Evolutionary conservation across 2,329 filamentous ascomycete genomes (phyloP), one percentile per base, ranked within the genome.

Genomic region (Pyricularia sp.): DNA sequence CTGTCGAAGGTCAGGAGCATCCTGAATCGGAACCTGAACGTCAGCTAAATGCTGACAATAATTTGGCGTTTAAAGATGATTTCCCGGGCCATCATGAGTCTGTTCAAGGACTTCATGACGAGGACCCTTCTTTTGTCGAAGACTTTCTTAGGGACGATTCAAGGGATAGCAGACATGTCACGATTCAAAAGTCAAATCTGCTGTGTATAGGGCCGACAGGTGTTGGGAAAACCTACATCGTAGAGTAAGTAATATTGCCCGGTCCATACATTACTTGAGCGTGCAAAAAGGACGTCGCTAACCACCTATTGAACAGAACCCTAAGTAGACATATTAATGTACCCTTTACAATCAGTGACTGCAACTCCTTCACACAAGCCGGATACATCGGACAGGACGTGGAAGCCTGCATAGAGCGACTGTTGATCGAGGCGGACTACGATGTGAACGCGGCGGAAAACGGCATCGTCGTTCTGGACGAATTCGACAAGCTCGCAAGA

Each of bases 361-460:
- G 94, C 78, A 97, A 95, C 67, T 92, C 94, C 6, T 93, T 98
- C 72, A 98, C 94, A 0, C 94, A 97, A 80, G 94, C 94, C 4
- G 94, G 95, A 30, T 99, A 99, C 75, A 97, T 99, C 73, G 95
- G 95, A 33, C 94, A 98, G 76, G 95, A 99, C 76, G 94, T 94
- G n/a, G 95, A 99, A 77, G 90, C 92, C 0, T 97, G 94, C 74
- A 93, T 99, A 59, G 93, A 97, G 75, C 86, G 95, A 64, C 84
- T 99, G 30, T 84, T 99, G 11, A 92, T 96, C 69, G 93, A 96
- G 70, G 89, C 94, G 10, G 94, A 96, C 77, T 97, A 97, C 78
- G 92, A 97, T 73, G 87, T 95, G 31, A 88, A 89, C 70, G 88
- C 90, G 68, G 90, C 93, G 9, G 94, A 99, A 77, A 88, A 92